These are phyloP conservation scores for Lipomyces sp. DNA, from an alignment of 805 yeast genomes.

Conservation along the genomic window DNA sequence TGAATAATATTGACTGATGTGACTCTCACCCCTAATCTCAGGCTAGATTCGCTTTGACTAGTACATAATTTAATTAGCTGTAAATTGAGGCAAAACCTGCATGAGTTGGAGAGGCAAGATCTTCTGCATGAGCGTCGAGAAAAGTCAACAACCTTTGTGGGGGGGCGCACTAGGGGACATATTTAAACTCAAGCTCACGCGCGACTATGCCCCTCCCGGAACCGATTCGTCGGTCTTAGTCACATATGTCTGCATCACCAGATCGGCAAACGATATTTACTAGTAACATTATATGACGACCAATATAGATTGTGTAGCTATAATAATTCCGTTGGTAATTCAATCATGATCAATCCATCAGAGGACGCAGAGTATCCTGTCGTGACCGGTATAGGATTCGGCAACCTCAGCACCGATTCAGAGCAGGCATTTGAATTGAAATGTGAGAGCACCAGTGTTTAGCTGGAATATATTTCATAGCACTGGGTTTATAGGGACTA, in stretches of 20 bases:
- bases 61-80: no score
- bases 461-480: neutral
- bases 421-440: constrained; percentile 30
- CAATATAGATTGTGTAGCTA: neutral
- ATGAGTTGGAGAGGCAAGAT: no score
- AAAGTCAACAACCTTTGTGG: no score
- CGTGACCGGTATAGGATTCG: constrained; percentile 19
- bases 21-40: no score
- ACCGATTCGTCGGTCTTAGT: neutral
- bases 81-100: no score
- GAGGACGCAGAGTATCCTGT: constrained; percentile 30
- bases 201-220: no score
- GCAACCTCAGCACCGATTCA: neutral
- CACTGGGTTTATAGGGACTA: neutral
- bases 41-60: no score
- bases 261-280: neutral
- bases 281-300: neutral
- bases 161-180: no score
- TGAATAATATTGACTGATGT: no score
- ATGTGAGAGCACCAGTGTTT: constrained; percentile 22
- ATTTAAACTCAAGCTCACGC: no score
- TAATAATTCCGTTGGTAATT: neutral
- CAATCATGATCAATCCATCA: constrained; percentile 33
- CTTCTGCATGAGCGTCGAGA: no score
- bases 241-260: neutral